These are phyloP conservation scores for Epichloe sp. DNA, from an alignment of 2,329 filamentous ascomycete genomes.

Conservation along the genomic window DNA sequence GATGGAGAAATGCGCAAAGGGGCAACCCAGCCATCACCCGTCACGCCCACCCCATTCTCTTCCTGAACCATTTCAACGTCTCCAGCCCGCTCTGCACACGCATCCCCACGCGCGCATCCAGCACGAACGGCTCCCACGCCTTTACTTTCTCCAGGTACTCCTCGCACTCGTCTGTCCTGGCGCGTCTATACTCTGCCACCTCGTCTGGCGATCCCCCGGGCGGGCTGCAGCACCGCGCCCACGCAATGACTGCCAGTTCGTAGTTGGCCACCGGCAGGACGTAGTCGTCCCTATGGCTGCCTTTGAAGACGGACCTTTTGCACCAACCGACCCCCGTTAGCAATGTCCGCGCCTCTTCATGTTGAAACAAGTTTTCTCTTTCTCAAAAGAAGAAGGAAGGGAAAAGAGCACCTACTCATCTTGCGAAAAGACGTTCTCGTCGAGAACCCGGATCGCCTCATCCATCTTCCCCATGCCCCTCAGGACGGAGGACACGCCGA, in stretches of 20 bases:
- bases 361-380: no score
- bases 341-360: no score
- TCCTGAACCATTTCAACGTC: constrained; percentile 44
- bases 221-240: constrained; percentile 49
- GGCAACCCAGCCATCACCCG: neutral
- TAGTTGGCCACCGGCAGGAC: constrained; percentile 64
- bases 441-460: constrained; percentile 53
- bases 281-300: constrained; percentile 54
- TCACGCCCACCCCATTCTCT: constrained; percentile 25
- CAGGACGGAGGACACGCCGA: constrained; percentile 54
- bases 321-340: no score
- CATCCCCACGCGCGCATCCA: constrained; percentile 65
- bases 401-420: constrained; percentile 36
- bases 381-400: no score
- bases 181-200: constrained; percentile 24
- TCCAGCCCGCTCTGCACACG: constrained; percentile 57
- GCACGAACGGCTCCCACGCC: constrained; percentile 56
- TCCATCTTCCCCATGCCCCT: constrained; percentile 48
- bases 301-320: constrained; percentile 40
- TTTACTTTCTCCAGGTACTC: constrained; percentile 53
- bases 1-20: no score
- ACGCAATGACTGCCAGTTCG: constrained; percentile 72
- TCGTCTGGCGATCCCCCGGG: constrained; percentile 17
- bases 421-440: constrained; percentile 50
- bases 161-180: constrained; percentile 48